phyloP scores from a whole-genome alignment of 1,139 yeast species.

The Protomyces lactucae-debilis region DNA sequence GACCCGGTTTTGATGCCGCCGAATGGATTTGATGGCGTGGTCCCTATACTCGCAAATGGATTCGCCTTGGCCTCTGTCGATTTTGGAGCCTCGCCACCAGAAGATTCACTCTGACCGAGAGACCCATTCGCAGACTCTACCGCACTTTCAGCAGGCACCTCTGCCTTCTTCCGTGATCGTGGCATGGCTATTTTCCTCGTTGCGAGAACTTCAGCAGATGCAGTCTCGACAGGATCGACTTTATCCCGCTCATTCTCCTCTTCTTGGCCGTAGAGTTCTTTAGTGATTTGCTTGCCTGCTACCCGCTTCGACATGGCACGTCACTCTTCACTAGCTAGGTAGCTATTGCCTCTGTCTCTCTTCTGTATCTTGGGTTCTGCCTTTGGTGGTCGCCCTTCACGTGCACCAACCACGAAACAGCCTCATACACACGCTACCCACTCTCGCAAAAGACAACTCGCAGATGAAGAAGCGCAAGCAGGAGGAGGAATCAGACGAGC shows the following conservation, averaged over 20 bases:
- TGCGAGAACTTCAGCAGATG: slow-evolving; percentile 29
- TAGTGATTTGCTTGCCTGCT: slow-evolving; percentile 30
- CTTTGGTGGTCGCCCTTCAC: neutral
- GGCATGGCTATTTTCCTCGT: slow-evolving; percentile 29
- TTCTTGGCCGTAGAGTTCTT: slow-evolving; percentile 14
- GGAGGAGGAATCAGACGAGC: neutral
- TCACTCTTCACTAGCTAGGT: no score
- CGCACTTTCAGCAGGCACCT: neutral
- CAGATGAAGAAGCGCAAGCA: neutral
- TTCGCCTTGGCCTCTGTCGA: slow-evolving; percentile 1
- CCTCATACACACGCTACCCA: no score
- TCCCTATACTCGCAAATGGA: slow-evolving; percentile 12
- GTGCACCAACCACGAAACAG: neutral
- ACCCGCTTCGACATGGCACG: slow-evolving; percentile 28
- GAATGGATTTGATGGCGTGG: neutral
- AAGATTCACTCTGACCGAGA: neutral
- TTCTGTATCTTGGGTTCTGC: neutral
- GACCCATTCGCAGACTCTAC: no score
- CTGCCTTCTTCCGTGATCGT: slow-evolving; percentile 24
- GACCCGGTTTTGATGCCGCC: slow-evolving; percentile 1
- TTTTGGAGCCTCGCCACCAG: neutral
- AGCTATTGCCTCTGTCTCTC: neutral
- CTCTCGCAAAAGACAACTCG: neutral
- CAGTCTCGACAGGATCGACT: slow-evolving; percentile 26
- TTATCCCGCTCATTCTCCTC: slow-evolving; percentile 28